Evolutionary conservation across 495 filamentous ascomycete species (phyloP), one percentile per base, ranked within the genome.

Genomic region (Stereocaulon alpinum): DNA sequence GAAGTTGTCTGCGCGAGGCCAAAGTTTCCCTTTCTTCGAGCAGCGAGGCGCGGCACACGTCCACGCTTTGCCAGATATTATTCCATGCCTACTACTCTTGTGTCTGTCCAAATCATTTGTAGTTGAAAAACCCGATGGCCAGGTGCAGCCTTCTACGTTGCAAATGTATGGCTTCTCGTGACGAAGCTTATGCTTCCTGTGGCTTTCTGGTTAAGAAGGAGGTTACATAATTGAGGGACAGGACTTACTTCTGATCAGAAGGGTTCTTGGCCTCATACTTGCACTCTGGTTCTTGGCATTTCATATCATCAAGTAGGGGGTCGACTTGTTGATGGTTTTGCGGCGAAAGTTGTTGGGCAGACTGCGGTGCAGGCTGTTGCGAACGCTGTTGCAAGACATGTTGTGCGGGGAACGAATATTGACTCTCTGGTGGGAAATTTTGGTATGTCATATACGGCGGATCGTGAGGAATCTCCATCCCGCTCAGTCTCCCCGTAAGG

Each of bases 1-100:
- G 71, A 96, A 98, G 63, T 98, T 98, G 70, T 98, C 93, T 54
- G 86, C 70, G 9, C 93, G 82, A 11, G 88, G 91, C 88, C 92
- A 96, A 45, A 78, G 74, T 72, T 96, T 96, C 18, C 78, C 73
- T 55, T 81, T 84, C 22, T 78, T 82, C 30, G 75, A 76, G 64
- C 91, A 95, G 53, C 73, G 68, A 48, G 71, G 77, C 6, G 86
- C 76, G 57, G 75, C 73, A 66, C 91, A 96, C 61, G 79, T 78
- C 61, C 82, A 96, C 18, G 77, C 79, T 63, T 83, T 81, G 37
- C 77, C 78, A 45, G 72, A 70, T 11, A 71, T 74, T 60, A 77
- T 71, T 34, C 73, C 72, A 67, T 93, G 88, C 15, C 87, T 80
- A 52, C 82, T 86, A 63, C 82, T 83, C 62, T 79, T 82, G 63